A percentile compares a stretch with the other conserved stretches of the same genome.
Conservation (phyloP, 2,329 filamentous ascomycete genomes). For the Claviceps sp. region DNA sequence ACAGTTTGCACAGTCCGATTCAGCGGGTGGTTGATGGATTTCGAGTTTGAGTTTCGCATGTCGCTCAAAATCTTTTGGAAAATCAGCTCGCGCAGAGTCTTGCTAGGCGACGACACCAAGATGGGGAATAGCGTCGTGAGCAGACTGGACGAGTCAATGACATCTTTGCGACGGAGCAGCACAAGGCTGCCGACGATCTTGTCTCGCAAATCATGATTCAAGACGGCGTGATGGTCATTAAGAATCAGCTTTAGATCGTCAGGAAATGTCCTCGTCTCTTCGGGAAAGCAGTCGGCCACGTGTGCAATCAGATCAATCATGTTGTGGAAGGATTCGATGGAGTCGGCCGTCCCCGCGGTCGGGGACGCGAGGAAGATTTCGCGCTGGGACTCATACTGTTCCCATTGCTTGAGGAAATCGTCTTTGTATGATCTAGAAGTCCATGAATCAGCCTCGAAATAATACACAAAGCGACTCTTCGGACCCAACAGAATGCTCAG, state of each 20-base stretch:
- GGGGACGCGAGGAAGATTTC: slow-evolving; percentile 86
- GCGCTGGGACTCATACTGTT: slow-evolving; percentile 80
- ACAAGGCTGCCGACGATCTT: slow-evolving; percentile 89
- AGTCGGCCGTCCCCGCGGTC: slow-evolving; percentile 60
- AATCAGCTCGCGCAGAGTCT: slow-evolving; percentile 71
- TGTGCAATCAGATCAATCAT: slow-evolving; percentile 90
- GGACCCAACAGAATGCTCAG: background rate
- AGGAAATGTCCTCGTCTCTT: slow-evolving; percentile 63
- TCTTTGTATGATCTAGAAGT: slow-evolving; percentile 63
- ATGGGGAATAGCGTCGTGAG: slow-evolving; percentile 92
- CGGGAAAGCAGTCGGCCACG: slow-evolving; percentile 84
- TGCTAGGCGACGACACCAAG: slow-evolving; percentile 81
- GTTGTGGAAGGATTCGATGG: slow-evolving; percentile 74
- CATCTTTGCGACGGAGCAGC: slow-evolving; percentile 76
- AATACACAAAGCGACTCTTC: background rate
- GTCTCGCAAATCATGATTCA: slow-evolving; percentile 77
- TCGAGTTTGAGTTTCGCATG: slow-evolving; percentile 74
- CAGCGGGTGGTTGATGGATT: slow-evolving; percentile 78
- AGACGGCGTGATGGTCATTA: slow-evolving; percentile 63
- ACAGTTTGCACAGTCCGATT: slow-evolving; percentile 90
- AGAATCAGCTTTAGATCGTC: slow-evolving; percentile 72
- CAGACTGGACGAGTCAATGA: slow-evolving; percentile 72
- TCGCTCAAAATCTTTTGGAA: slow-evolving; percentile 85
- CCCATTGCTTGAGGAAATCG: slow-evolving; percentile 78
- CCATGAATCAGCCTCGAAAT: too few relatives aligned